Evolutionary conservation across 116 monocot species (phyloP).

Genomic region (Posidonia oceanica): DNA sequence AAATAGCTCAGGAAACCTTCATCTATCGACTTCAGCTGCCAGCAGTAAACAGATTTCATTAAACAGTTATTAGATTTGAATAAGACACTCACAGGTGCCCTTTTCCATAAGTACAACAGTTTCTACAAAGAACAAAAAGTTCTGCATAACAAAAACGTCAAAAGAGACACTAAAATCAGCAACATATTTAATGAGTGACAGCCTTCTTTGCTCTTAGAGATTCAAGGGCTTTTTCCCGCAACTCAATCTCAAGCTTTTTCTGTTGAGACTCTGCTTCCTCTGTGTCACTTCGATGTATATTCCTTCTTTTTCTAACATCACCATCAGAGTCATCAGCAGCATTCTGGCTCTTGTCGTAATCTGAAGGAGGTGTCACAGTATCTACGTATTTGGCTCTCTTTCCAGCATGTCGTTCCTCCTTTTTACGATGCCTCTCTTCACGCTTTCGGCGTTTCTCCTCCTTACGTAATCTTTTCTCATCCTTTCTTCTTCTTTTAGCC

Average conservation of each 20-base stretch:
- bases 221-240: slow-evolving; percentile 83
- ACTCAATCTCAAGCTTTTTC: slow-evolving; percentile 82
- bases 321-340: slow-evolving; percentile 25
- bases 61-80: slow-evolving; percentile 23
- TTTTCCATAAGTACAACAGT: background rate
- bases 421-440: slow-evolving; percentile 68
- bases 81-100: background rate
- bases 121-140: background rate
- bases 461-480: slow-evolving; percentile 54
- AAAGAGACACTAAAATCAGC: slow-evolving; percentile 4
- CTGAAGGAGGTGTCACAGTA: slow-evolving; percentile 30
- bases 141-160: slow-evolving; percentile 3
- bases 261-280: slow-evolving; percentile 48
- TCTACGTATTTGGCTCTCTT: slow-evolving; percentile 38
- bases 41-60: slow-evolving; percentile 38
- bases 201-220: slow-evolving; percentile 80
- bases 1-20: slow-evolving; percentile 26
- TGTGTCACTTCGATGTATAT: slow-evolving; percentile 12
- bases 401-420: slow-evolving; percentile 39
- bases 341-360: slow-evolving; percentile 23
- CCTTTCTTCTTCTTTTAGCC: slow-evolving; percentile 63
- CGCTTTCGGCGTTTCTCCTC: slow-evolving; percentile 66
- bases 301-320: slow-evolving; percentile 14
- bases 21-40: slow-evolving; percentile 48
- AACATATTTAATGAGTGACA: slow-evolving; percentile 35